These are phyloP conservation scores for Gamarada debralockiae DNA, from an alignment of 495 filamentous ascomycete genomes.

Conservation along the genomic window DNA sequence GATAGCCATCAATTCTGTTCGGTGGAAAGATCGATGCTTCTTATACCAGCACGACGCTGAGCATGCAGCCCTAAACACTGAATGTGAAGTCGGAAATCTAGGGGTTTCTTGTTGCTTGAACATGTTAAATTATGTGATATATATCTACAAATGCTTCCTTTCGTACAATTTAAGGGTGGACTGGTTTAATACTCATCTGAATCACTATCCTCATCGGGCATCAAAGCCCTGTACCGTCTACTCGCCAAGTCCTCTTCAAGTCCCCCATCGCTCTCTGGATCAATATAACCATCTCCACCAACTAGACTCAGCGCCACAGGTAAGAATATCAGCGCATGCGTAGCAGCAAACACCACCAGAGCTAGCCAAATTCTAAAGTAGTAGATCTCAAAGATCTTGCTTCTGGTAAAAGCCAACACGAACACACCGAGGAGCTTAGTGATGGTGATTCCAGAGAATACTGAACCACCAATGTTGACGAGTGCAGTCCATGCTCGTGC, in stretches of 20 bases:
- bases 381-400: constrained; percentile 99
- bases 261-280: constrained; percentile 72
- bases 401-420: constrained; percentile 89
- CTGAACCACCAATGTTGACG: constrained; percentile 87
- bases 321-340: constrained; percentile 86
- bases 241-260: constrained; percentile 75
- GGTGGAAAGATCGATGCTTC: too few species aligned
- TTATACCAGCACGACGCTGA: too few species aligned
- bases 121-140: too few species aligned
- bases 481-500: constrained; percentile 87
- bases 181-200: constrained; percentile 19
- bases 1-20: too few species aligned
- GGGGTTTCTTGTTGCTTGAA: too few species aligned
- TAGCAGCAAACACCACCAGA: constrained; percentile 82
- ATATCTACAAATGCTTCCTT: too few species aligned
- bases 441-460: constrained; percentile 93
- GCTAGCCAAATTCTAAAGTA: constrained; percentile 97
- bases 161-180: background rate
- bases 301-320: constrained; percentile 84
- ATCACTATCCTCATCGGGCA: constrained; percentile 34
- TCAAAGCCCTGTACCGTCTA: constrained; percentile 39
- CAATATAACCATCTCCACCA: constrained; percentile 84
- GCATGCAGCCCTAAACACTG: too few species aligned
- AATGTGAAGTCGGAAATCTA: too few species aligned
- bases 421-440: constrained; percentile 92